Percentiles rank a stretch among this genome's conserved stretches.
Evolutionary conservation across 2,329 filamentous ascomycete genomes (phyloP).

Genomic region (Cercospora zeina): DNA sequence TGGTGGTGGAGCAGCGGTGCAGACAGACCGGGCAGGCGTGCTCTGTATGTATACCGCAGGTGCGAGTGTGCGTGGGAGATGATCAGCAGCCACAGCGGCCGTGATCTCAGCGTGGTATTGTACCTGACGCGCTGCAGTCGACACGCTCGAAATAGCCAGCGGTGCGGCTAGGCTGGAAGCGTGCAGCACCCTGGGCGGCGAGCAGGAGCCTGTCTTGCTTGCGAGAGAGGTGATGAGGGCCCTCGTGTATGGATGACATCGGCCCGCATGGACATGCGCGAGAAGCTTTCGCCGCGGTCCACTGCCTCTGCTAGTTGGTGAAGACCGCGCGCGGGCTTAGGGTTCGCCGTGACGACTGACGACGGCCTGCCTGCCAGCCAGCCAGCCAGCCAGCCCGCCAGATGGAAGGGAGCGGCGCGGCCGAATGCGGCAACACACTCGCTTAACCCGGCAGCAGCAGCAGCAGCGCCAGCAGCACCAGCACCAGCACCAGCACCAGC

Average conservation of each 20-base stretch:
- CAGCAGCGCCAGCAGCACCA: neutral
- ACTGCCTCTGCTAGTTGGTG: neutral
- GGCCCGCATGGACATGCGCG: constrained; percentile 17
- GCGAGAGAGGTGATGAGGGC: constrained; percentile 15
- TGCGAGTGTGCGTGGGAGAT: neutral
- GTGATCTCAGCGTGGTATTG: constrained; percentile 25
- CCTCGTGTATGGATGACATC: constrained; percentile 26
- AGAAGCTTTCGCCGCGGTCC: constrained; percentile 21
- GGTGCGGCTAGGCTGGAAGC: constrained; percentile 13
- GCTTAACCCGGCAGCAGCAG: neutral
- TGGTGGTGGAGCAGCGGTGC: too few relatives aligned
- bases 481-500: neutral
- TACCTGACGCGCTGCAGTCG: constrained; percentile 26
- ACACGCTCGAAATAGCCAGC: constrained; percentile 24
- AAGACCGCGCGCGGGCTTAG: too few relatives aligned
- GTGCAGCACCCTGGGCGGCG: constrained; percentile 14
- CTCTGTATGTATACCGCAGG: constrained; percentile 1
- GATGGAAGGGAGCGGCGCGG: neutral
- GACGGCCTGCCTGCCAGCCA: neutral
- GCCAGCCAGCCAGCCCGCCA: too few relatives aligned
- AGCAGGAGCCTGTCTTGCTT: constrained; percentile 7
- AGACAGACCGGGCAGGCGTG: neutral
- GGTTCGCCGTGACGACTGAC: too few relatives aligned
- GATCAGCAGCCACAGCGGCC: constrained; percentile 1
- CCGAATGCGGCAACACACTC: neutral